A percentile compares a stretch with the other conserved stretches of the same genome.
phyloP scores from a whole-genome alignment of 2,329 filamentous ascomycete genomes.

The Clonostachys solani region DNA sequence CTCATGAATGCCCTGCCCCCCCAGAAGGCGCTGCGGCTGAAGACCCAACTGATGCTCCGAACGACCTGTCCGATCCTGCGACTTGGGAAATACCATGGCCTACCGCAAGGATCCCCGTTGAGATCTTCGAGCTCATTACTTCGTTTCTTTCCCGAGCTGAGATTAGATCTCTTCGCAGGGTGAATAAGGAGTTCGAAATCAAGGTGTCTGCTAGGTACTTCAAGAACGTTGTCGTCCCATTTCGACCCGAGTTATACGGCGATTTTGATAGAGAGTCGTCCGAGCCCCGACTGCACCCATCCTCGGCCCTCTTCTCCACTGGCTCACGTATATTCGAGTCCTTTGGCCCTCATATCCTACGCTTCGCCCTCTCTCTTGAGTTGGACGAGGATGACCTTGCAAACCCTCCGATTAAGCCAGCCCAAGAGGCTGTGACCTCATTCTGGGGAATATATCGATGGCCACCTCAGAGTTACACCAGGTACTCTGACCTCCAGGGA shows the following conservation, averaged over 20 bases:
- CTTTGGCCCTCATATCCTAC: slow-evolving; percentile 55
- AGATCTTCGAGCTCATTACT: slow-evolving; percentile 57
- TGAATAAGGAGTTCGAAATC: slow-evolving; percentile 51
- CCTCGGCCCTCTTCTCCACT: slow-evolving; percentile 27
- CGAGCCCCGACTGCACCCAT: slow-evolving; percentile 12
- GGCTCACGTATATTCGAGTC: slow-evolving; percentile 58
- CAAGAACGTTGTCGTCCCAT: slow-evolving; percentile 60
- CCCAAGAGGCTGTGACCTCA: slow-evolving; percentile 46
- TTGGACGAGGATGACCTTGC: slow-evolving; percentile 49
- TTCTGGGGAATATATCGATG: slow-evolving; percentile 65
- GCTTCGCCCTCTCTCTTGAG: slow-evolving; percentile 66
- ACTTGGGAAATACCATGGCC: slow-evolving; percentile 18
- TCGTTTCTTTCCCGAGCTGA: slow-evolving; percentile 50
- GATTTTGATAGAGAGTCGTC: slow-evolving; percentile 13
- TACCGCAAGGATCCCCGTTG: slow-evolving; percentile 43
- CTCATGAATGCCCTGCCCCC: no score
- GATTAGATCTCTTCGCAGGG: slow-evolving; percentile 56
- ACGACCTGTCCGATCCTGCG: not conserved
- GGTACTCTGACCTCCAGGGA: slow-evolving; percentile 53
- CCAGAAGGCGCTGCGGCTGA: no score
- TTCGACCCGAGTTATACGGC: slow-evolving; percentile 59
- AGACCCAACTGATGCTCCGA: no score
- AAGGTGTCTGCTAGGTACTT: slow-evolving; percentile 57
- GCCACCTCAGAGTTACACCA: slow-evolving; percentile 55
- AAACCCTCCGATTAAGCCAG: slow-evolving; percentile 50